Conservation (phyloP, 805 yeast genomes). For the Yamadazyma nakazawae region DNA sequence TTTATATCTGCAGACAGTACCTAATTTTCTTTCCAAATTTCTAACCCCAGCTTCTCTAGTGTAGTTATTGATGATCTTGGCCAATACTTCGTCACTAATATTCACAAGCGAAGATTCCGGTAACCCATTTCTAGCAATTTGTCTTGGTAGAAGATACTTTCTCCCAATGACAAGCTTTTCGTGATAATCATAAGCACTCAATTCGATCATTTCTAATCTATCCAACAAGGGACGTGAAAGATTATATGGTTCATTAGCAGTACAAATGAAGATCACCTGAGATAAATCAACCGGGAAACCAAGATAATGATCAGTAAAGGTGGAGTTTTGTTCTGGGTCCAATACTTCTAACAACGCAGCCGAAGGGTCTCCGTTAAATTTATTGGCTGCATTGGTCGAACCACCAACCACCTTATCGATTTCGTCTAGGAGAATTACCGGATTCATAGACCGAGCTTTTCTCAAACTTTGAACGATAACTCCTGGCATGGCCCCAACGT, state of each 20-base stretch:
- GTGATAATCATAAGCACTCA: conserved; percentile 74
- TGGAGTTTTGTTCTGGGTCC: conserved; percentile 83
- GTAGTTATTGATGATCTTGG: conserved; percentile 61
- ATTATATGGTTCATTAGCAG: conserved; percentile 73
- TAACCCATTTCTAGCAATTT: conserved; percentile 65
- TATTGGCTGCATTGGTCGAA: conserved; percentile 32
- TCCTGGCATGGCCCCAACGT: conserved; percentile 93
- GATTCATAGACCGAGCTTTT: conserved; percentile 74
- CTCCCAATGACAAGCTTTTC: conserved; percentile 75
- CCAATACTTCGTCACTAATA: conserved; percentile 53
- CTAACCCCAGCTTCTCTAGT: conserved; percentile 88
- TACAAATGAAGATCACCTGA: conserved; percentile 76
- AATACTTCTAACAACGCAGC: conserved; percentile 85
- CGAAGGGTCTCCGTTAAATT: conserved; percentile 79
- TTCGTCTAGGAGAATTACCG: conserved; percentile 80
- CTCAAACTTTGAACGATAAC: conserved; percentile 71
- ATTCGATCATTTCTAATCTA: conserved; percentile 76
- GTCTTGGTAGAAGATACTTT: conserved; percentile 71
- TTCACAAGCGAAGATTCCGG: conserved; percentile 37
- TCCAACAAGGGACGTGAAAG: conserved; percentile 77
- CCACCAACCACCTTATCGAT: conserved; percentile 75
- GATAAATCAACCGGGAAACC: conserved; percentile 86
- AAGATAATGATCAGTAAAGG: conserved; percentile 77
- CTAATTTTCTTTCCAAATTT: conserved; percentile 69
- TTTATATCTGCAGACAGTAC: conserved; percentile 74